Evolutionary conservation across 225 moss, liverwort and hornwort species (phyloP), one percentile per base, ranked within the genome.

Genomic region (Bryum argenteum): DNA sequence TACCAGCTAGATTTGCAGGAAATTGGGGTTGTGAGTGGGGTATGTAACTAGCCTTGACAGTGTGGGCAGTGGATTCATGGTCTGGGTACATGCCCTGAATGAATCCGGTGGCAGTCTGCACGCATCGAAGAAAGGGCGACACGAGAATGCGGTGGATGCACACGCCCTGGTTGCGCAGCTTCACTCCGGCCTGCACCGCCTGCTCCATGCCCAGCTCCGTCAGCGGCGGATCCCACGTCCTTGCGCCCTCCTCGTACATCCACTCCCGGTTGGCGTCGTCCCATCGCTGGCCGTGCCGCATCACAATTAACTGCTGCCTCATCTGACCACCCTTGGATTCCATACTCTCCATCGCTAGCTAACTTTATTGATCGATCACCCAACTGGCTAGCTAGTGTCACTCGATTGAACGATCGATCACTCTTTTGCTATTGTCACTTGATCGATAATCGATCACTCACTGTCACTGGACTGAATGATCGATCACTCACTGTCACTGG

Each of bases 201-300:
- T 89, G 89, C 44, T 69, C 58, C n/a, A 78, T 58, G 9, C 90
- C 90, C 21, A 55, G 65, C 58, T 84, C 77, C 20, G 89, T 84
- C 23, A 92, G 72, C 4, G 86, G 88, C 42, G 91, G 91, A 78
- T 92, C 91, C 89, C 89, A 92, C 1, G 88, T 84, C 66, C 91
- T 70, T 0, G 63, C 78, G 1, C 82, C 90, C 26, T 62, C 66
- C 10, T 73, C 59, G 11, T 63, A 24, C 28, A 77, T 23, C 91
- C 91, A 92, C 3, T 62, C 53, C 22, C 78, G 73, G 48, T 90
- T 53, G 2, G 15, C 82, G 45, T 77, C 80, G 43, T 89, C 91
- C 78, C 70, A 67, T 45, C 90, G 82, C 81, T 88, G 84, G 44
- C 82, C 90, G 15, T 90, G 92, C 54, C 92, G 83, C 88, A 90